phyloP scores from a whole-genome alignment of 202 grass and related monocot genomes.

The Setaria italica region DNA sequence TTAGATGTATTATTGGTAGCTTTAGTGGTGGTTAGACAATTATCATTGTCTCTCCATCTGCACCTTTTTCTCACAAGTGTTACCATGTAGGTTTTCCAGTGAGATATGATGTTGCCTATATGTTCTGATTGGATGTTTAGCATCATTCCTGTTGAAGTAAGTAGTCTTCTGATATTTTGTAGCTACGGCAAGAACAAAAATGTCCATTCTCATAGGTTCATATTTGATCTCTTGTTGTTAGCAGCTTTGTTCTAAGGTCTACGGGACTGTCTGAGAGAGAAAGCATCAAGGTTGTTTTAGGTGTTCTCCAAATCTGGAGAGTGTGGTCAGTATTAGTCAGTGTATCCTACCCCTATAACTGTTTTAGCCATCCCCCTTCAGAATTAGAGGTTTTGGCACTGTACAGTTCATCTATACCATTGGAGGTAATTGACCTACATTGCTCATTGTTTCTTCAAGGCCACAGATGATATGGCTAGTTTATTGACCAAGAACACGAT shows the following conservation, averaged over 20 bases:
- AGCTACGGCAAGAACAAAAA: background rate
- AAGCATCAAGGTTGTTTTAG: slow-evolving; percentile 17
- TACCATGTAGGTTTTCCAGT: slow-evolving; percentile 18
- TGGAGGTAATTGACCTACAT: background rate
- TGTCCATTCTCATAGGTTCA: too few species aligned
- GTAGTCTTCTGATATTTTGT: background rate
- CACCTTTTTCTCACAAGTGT: slow-evolving; percentile 38
- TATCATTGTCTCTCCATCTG: slow-evolving; percentile 32
- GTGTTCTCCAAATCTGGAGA: slow-evolving; percentile 13
- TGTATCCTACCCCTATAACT: slow-evolving; percentile 10
- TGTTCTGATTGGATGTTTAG: slow-evolving; percentile 16
- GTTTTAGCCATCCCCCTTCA: background rate
- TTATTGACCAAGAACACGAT: too few species aligned
- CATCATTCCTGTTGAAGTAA: background rate
- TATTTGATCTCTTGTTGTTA: too few species aligned
- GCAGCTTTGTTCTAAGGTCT: background rate
- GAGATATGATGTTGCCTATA: slow-evolving; percentile 8
- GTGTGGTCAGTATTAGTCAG: background rate
- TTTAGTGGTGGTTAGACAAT: slow-evolving; percentile 43
- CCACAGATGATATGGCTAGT: background rate
- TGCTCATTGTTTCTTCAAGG: slow-evolving; percentile 1
- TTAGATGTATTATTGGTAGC: slow-evolving; percentile 49
- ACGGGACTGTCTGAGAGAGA: slow-evolving; percentile 7
- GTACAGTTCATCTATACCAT: background rate
- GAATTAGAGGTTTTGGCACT: background rate